phyloP scores from a whole-genome alignment of 495 filamentous ascomycete species.

The Saxophila tyrrhenica region DNA sequence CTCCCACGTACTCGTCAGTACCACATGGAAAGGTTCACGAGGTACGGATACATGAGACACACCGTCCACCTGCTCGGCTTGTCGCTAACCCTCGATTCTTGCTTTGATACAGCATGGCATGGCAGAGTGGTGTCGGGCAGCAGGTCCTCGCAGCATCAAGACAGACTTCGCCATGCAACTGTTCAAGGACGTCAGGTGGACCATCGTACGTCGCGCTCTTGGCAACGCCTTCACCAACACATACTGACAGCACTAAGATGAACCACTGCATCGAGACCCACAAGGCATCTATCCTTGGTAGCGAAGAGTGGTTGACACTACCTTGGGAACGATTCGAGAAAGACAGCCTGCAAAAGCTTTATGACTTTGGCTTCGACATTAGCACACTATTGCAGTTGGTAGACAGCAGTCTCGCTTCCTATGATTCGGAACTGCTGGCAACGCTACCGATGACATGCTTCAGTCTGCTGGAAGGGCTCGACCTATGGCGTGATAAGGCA shows the following conservation, averaged over 20 bases:
- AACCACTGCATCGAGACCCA: neutral
- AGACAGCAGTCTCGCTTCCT: neutral
- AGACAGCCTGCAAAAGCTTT: neutral
- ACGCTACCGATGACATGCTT: neutral
- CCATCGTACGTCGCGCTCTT: neutral
- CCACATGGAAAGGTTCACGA: neutral
- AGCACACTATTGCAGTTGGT: neutral
- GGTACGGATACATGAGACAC: no score
- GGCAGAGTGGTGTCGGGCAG: neutral
- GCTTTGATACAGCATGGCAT: no score
- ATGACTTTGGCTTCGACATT: neutral
- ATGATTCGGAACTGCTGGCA: neutral
- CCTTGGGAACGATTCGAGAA: neutral
- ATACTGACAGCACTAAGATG: neutral
- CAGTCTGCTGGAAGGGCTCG: neutral
- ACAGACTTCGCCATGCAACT: neutral
- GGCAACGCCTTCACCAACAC: neutral
- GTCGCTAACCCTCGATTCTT: no score
- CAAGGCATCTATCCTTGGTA: neutral
- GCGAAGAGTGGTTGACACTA: neutral
- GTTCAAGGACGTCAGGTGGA: neutral
- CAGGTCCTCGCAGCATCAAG: neutral
- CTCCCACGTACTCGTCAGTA: neutral
- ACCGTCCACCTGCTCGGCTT: no score
- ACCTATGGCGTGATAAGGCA: neutral